Conservation (phyloP, 495 filamentous ascomycete species). For the Aspergillus olivimuriae region DNA sequence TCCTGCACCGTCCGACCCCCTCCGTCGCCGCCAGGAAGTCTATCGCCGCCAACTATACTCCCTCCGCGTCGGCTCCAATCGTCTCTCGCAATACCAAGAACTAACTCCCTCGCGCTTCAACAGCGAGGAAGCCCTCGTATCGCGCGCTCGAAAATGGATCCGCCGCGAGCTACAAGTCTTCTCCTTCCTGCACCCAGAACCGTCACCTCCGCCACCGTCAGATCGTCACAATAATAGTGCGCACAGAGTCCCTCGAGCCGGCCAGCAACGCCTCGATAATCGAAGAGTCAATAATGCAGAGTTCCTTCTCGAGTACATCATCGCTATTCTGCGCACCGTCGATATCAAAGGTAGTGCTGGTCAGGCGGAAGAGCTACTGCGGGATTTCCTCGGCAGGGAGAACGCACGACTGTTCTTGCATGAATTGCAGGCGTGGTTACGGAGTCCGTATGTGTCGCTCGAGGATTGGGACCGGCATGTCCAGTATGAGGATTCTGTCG, state of each 20-base stretch:
- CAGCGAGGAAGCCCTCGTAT: conserved; percentile 59
- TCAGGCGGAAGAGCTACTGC: conserved; percentile 81
- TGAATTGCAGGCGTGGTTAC: conserved; percentile 72
- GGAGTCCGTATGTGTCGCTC: conserved; percentile 65
- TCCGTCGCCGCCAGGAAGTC: conserved; percentile 64
- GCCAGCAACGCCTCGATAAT: conserved; percentile 30
- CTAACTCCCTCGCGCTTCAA: conserved; percentile 63
- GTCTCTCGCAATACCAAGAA: conserved; percentile 68
- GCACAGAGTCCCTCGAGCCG: conserved; percentile 28
- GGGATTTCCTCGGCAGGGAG: conserved; percentile 75
- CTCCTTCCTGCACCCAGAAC: conserved; percentile 57
- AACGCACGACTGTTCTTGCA: conserved; percentile 79
- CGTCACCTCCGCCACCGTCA: too few relatives aligned
- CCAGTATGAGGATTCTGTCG: conserved; percentile 50
- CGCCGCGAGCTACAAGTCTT: conserved; percentile 87
- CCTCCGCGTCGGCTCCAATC: conserved; percentile 79
- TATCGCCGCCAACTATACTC: conserved; percentile 76
- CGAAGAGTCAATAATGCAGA: conserved; percentile 71
- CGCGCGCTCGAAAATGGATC: conserved; percentile 80
- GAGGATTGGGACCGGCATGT: conserved; percentile 78
- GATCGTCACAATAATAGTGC: conserved; percentile 7
- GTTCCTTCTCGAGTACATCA: conserved; percentile 82
- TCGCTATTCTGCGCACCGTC: conserved; percentile 82
- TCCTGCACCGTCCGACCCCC: conserved; percentile 45
- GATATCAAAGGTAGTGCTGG: conserved; percentile 83